These are phyloP conservation scores for Asparagopsis taxiformis DNA, from an alignment of 31 red algal genomes.

Conservation along the genomic window DNA sequence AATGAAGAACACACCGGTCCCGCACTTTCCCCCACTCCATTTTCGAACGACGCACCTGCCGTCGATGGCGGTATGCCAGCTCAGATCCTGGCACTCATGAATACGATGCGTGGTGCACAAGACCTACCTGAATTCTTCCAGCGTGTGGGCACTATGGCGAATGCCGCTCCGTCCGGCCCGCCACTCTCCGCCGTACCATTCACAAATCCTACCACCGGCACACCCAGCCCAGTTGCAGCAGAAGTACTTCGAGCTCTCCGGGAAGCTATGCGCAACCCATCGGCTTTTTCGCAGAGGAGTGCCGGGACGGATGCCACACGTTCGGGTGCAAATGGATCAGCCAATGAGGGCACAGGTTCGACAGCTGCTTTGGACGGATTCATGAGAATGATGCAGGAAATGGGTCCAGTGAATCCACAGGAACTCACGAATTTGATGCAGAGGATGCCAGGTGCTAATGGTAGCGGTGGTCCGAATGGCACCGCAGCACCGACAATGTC, in stretches of 20 bases:
- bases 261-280: not conserved
- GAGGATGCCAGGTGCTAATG: constrained; percentile 32
- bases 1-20: not conserved
- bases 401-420: not conserved
- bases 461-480: constrained; percentile 13
- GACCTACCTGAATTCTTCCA: not conserved
- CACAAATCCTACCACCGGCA: not conserved
- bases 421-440: not conserved
- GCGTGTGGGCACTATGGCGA: not conserved
- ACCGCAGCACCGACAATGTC: constrained; percentile 34
- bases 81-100: not conserved
- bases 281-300: not conserved
- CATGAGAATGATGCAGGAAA: not conserved
- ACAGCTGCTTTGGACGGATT: not conserved
- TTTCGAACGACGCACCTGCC: not conserved
- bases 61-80: not conserved
- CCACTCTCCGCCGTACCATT: not conserved
- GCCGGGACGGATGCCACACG: not conserved
- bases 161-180: not conserved
- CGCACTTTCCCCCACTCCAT: not conserved
- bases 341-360: not conserved
- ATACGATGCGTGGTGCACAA: not conserved
- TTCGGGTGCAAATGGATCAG: not conserved
- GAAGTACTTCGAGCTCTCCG: not conserved
- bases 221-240: too few species aligned